Evolutionary conservation across 2,329 filamentous ascomycete genomes (phyloP), one percentile per base, ranked within the genome.

Genomic region (Hansfordia pulvinata): DNA sequence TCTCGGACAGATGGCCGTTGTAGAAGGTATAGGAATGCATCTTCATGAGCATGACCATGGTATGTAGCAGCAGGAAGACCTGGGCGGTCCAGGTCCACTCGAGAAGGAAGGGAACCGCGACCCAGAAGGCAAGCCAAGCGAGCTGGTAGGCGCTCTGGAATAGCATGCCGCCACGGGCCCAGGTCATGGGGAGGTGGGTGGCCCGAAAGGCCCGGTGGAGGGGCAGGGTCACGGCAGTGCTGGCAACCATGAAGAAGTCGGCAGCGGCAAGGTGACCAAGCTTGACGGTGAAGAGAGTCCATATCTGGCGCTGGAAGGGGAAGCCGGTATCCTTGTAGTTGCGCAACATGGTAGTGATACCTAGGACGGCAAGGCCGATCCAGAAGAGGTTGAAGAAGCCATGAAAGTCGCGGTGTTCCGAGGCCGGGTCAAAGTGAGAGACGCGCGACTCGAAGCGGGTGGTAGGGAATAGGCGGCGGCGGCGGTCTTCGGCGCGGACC

Each of bases 21-120:
- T 98, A 98, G 52, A 96, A 98, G 14, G 84, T 81, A 46, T 93
- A 98, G 5, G 86, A 94, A 52, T 98, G 90, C 74, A 96, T 90
- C 62, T 98, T 98, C 90, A 98, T 98, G 26, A 94, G 73, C 12
- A 98, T 64, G 6, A 83, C 78, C 54, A 98, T 73, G 22, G 85
- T 78, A 53, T 98, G 90, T 18, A 98, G 62, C 8, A 86, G 78
- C 40, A 98, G 70, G 51, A 92, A 98, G 20, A 98, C 90, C 47
- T 96, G 90, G 3, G 88, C 77, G 1, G 90, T 98, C 90, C 90
- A 98, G 3, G 85, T 82, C 90, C 90, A 98, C 27, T 79, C 66
- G 7, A 92, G 63, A 40, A 77, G 52, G 38, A 96, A 96, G 0
- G 90, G 90, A 46, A 85, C 73, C 47, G 68, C 64, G 33, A 90